Evolutionary conservation across 1,139 yeast genomes (phyloP), one percentile per base, ranked within the genome.

Genomic region (Blastobotrys indianensis): DNA sequence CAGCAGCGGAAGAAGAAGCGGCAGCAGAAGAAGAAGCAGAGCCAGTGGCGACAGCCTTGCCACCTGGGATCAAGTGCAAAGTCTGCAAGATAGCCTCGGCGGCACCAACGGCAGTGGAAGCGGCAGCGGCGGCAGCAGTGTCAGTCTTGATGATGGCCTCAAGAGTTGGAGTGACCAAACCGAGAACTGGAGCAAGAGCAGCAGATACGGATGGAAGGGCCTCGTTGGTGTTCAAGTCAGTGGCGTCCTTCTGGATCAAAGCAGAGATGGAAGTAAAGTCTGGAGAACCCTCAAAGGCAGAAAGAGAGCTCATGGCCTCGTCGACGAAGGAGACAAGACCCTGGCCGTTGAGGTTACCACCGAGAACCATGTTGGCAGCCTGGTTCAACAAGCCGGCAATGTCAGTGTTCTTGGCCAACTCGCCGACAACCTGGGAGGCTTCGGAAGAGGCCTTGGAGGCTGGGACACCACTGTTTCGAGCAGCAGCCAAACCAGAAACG

Each of bases 401-500:
- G 23, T 41, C 28, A 29, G 16, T 30, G 23, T 41, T 35, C 25
- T 35, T 23, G 37, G 37, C 25, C 45, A 41, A 36, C 6, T 17
- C 25, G 13, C 36, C 17, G 40, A 41, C 37, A 16, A 41, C 37
- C n/a, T 41, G 25, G 32, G 30, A 30, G 36, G 25, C 29, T 30
- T 41, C 45, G 13, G 40, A 36, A 7, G 35, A 31, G 2, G 45
- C 45, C 40, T 41, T 41, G 29, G 35, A 28, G 16, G 29, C 45
- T 20, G 39, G 40, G 10, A 41, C 40, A n/a, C 45, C 45, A 28
- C 32, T 28, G 20, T 36, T 35, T 41, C 45, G 35, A 20, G 45
- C 45, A 16, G 29, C 45, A 13, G 37, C 45, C 35, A 41, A 31
- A n/a, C 45, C 45, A 36, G 45, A 36, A 12, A 41, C 45, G 28